Evolutionary conservation across 192 early-diverging fungal genomes (phyloP), one percentile per base, ranked within the genome.

Genomic region (Diversispora epigaea): DNA sequence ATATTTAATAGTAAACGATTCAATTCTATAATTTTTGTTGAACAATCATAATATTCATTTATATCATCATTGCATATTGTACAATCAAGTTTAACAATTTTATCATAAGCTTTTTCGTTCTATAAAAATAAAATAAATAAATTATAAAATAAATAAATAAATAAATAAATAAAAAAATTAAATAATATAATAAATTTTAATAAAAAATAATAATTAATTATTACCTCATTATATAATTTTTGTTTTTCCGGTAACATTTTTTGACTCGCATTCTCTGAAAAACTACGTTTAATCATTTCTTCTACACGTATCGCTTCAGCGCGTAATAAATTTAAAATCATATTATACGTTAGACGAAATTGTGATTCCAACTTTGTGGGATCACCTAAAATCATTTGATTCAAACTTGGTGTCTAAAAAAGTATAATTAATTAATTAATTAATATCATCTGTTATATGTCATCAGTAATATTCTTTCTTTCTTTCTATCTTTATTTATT

Each of bases 281-380:
- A 99, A 82, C 91, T 93, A 47, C 95, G 92, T 75, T 97, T 96
- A 80, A 99, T 98, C 91, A 99, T 96, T 73, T 99, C 97, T 74
- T 99, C 97, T 1, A 98, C 96, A 58, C 93, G 93, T 32, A 99
- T 84, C 14, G 95, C 92, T 77, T 97, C 95, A 4, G 96, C 95
- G 45, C 97, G 91, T 70, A 99, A 87, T 68, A 99, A 84, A 75
- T 96, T 98, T 21, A 99, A 80, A 68, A 99, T 97, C 97, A 99
- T 99, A 49, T 92, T 96, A 81, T 99, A 99, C 0, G 96, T 99
- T 56, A 99, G 82, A 15, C 94, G 87, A 89, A 99, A 99, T 80
- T 98, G 96, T 6, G 93, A 95, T 71, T 92, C 91, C 0, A 99
- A 88, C 74, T 95, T 95, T 9, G 94, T 95, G 0, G 96, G 92